Percentiles rank a stretch among this genome's conserved stretches.
Evolutionary conservation across 129 eudicot species (phyloP).

Genomic region (Calendula officinalis): DNA sequence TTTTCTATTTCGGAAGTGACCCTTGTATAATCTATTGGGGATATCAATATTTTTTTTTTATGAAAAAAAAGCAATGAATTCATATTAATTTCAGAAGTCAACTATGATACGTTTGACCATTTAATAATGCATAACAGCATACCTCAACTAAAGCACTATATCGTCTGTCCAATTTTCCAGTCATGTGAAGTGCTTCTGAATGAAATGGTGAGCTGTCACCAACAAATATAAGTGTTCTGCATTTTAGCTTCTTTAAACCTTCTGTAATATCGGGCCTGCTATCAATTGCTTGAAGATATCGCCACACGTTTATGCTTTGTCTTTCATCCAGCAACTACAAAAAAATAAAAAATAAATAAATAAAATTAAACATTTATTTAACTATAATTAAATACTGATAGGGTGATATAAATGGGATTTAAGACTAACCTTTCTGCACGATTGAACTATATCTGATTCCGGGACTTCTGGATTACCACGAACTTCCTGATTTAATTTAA

Average conservation of each 20-base stretch:
- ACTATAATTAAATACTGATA: neutral
- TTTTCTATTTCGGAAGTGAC: neutral
- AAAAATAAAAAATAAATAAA: neutral
- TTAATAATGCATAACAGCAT: constrained; percentile 7
- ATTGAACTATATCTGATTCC: constrained; percentile 93
- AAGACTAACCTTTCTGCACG: constrained; percentile 82
- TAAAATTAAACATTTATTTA: constrained; percentile 6
- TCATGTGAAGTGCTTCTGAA: constrained; percentile 88
- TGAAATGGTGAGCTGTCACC: constrained; percentile 87
- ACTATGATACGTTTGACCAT: neutral
- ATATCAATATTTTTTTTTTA: neutral
- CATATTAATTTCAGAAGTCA: neutral
- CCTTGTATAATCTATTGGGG: neutral
- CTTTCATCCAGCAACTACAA: constrained; percentile 89
- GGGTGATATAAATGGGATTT: neutral
- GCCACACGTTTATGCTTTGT: constrained; percentile 76
- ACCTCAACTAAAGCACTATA: constrained; percentile 98
- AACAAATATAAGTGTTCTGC: constrained; percentile 91
- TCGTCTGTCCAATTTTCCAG: constrained; percentile 70
- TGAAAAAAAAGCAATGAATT: neutral
- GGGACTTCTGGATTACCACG: constrained; percentile 84
- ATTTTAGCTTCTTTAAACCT: constrained; percentile 67
- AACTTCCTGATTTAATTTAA: constrained; percentile 61
- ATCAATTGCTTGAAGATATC: constrained; percentile 92
- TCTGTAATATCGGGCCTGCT: constrained; percentile 82